phyloP scores from a whole-genome alignment of 176 grass and related monocot species.

The Oryza officinalis region DNA sequence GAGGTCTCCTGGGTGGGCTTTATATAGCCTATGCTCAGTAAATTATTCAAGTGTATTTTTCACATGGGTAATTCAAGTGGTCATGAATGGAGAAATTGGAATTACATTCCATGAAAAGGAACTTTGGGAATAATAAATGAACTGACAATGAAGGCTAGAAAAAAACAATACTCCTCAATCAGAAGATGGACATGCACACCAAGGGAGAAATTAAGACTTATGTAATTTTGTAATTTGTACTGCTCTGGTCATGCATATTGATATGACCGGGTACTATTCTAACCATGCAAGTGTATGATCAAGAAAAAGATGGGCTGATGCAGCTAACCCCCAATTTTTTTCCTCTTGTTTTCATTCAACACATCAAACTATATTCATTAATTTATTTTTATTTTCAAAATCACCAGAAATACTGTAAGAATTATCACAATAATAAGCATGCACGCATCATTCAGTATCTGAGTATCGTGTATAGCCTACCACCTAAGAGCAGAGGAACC shows the following conservation, averaged over 20 bases:
- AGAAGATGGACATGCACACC: constrained; percentile 18
- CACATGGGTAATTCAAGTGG: not conserved
- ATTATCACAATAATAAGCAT: not conserved
- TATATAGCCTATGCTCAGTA: constrained; percentile 25
- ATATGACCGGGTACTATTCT: not conserved
- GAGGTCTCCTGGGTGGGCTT: not conserved
- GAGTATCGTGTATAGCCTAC: not conserved
- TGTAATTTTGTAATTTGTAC: not conserved
- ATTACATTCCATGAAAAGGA: not conserved
- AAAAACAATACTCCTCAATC: not conserved
- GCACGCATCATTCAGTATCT: not conserved
- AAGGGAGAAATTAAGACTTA: not conserved
- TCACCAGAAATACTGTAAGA: not conserved
- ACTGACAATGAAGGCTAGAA: constrained; percentile 19
- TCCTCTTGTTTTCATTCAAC: not conserved
- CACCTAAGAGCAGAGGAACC: not conserved
- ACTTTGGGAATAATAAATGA: constrained; percentile 15
- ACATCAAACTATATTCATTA: not conserved
- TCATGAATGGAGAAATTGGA: not conserved
- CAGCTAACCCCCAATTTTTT: not conserved
- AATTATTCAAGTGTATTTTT: not conserved
- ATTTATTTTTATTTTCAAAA: not conserved
- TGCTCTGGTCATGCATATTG: not conserved
- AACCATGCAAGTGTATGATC: constrained; percentile 22
- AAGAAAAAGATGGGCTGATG: not conserved